These are phyloP conservation scores for Picea glauca DNA, from an alignment of 75 land plant species.

Conservation along the genomic window DNA sequence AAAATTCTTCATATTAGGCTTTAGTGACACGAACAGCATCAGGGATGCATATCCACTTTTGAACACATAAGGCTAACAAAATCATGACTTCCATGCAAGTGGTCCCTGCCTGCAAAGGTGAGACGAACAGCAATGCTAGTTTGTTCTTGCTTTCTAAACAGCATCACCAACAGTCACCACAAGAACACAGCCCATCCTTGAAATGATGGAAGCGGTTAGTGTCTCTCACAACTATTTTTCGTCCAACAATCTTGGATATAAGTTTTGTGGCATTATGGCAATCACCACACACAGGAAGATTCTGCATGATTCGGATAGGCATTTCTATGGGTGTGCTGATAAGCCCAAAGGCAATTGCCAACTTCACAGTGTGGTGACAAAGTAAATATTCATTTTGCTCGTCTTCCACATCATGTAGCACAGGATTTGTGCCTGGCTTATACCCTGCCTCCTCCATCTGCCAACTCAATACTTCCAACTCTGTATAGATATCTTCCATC, in stretches of 20 bases:
- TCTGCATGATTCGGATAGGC: slow-evolving; percentile 4
- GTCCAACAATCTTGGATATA: slow-evolving; percentile 5
- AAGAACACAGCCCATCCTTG: slow-evolving; percentile 13
- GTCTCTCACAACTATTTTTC: slow-evolving; percentile 4
- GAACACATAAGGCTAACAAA: no score
- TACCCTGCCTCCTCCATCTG: slow-evolving; percentile 11
- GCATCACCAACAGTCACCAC: slow-evolving; percentile 13
- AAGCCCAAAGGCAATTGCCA: slow-evolving; percentile 13
- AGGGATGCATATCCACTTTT: no score
- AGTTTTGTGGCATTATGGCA: neutral
- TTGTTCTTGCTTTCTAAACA: neutral
- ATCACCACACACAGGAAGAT: slow-evolving; percentile 9
- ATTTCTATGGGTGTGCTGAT: neutral
- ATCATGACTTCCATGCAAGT: no score
- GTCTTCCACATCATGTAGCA: slow-evolving; percentile 11
- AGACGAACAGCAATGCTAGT: neutral
- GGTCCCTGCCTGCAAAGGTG: no score
- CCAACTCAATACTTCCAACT: neutral
- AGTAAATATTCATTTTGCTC: slow-evolving; percentile 1
- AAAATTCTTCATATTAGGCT: no score
- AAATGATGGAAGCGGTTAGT: slow-evolving; percentile 6
- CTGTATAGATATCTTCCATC: neutral
- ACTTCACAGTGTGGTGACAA: slow-evolving; percentile 9
- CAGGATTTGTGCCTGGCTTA: neutral
- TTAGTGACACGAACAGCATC: no score